Base-by-base conservation (phyloP, 177 flowering plant species). In the Vitis hybrid region DNA sequence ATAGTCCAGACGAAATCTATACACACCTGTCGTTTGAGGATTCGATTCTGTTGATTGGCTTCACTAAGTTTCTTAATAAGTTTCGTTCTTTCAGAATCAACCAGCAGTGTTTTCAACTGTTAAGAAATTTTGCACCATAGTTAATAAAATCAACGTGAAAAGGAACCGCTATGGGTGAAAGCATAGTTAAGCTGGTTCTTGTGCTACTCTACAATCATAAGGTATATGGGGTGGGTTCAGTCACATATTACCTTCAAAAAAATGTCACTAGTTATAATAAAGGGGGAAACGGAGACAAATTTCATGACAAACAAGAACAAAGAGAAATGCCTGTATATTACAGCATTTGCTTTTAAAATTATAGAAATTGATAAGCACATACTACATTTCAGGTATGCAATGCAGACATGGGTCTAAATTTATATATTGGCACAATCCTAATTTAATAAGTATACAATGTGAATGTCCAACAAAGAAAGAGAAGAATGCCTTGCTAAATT, bases 31-130 rank as follows among this genome's bases (percentile, higher is more conserved):
- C 97, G 84, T 76, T 92, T 94, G 76, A 94, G 89, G 68, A 85
- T 85, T 17, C 97, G 82, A 54, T 91, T 94, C 39, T 91, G 92
- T 72, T 89, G 98, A 82, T 94, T 94, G 56, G 98, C 97, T 84
- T 94, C 97, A 84, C 97, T 90, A 26, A 94, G 81, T 75, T 94
- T 94, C 73, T 63, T 86, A 17, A 78, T 60, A 14, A 94, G 91
- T 75, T 84, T 87, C 60, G 81, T 57, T 80, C 98, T 88, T 72
- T 89, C 89, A 60, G 92, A 71, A 87, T 94, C 93, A 73, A 82
- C 78, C 34, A 89, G 80, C 75, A 92, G 72, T 26, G 87, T 64
- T 72, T 84, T 85, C 80, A 94, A 72, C 98, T 92, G 86, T 50
- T 15, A 63, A 69, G 30, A 39, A 65, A 56, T 13, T 54, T 26